Conservation (phyloP, 176 grass and related monocot genomes). For the Eleusine indica region DNA sequence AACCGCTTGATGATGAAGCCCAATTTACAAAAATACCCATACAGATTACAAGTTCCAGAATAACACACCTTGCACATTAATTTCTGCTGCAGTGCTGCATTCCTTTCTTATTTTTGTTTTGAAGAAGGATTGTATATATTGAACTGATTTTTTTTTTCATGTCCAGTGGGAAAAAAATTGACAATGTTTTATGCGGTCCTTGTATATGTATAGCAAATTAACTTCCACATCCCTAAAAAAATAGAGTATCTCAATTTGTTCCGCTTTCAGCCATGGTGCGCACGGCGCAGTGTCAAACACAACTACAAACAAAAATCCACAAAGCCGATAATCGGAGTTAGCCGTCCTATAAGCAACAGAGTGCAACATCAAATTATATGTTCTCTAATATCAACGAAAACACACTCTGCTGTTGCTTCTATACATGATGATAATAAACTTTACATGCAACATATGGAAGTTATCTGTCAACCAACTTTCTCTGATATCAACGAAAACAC, state of each 20-base stretch:
- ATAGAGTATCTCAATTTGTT: too few relatives aligned
- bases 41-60: neutral
- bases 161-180: too few relatives aligned
- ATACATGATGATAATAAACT: neutral
- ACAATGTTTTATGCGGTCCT: too few relatives aligned
- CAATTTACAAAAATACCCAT: conserved; percentile 14
- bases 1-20: neutral
- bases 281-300: too few relatives aligned
- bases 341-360: neutral
- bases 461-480: neutral
- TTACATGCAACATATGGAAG: conserved; percentile 10
- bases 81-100: too few relatives aligned
- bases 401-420: neutral
- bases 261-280: too few relatives aligned
- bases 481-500: neutral
- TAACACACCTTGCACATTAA: neutral
- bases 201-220: too few relatives aligned
- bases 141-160: too few relatives aligned
- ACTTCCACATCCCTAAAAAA: too few relatives aligned
- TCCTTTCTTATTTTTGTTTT: too few relatives aligned
- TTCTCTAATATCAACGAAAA: neutral
- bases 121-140: too few relatives aligned
- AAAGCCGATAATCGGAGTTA: neutral
- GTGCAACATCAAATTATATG: neutral
- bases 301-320: too few relatives aligned